Base-by-base conservation (phyloP, 2,329 filamentous ascomycete species). In the Dactylellina haptotyla region DNA sequence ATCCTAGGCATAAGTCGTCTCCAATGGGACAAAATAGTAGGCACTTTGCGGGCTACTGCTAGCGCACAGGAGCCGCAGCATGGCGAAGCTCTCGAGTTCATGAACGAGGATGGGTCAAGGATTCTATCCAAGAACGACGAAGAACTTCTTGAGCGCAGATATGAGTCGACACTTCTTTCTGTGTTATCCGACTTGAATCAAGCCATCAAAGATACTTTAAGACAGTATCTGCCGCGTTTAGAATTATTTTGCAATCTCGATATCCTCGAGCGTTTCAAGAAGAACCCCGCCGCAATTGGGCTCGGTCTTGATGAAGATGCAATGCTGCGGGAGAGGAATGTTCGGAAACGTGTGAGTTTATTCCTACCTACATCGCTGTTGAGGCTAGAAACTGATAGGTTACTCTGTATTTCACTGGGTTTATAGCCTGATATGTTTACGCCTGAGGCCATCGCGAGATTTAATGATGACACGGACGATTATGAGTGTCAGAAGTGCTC, bases 401-500 rank as follows among this genome's bases (percentile, higher is more conserved):
- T 32, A 18, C 8, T n/a, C 4, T 5, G 4, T 9, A 34, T 30
- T 3, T n/a, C 9, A 32, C 12, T 53, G 4, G 8, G 14, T 20
- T 5, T 53, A 16, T 53, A 53, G 48, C 48, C 48, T 53, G 48
- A 53, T 32, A 14, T 30, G 4, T 53, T 53, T 16, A 53, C 48
- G 26, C 48, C 48, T 16, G 48, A 4, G 3, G 48, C 48, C 9
- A 9, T 53, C 9, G 48, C 48, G 8, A 53, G 26, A 53, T 30
- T 53, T 53, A 26, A 53, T 4, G 20, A 30, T n/a, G 26, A 30
- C 26, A 53, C 48, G 9, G 48, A 32, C 18, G 48, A 20, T 30
- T 32, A 53, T n/a, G 23, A 53, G 32, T 53, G 48, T 53, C 28
- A 30, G 14, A 53, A 32, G 8, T 53, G 48, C 48, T 53, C 48